Conservation (phyloP, 108 stramenopile species). For the Chaetoceros tenuissimus region DNA sequence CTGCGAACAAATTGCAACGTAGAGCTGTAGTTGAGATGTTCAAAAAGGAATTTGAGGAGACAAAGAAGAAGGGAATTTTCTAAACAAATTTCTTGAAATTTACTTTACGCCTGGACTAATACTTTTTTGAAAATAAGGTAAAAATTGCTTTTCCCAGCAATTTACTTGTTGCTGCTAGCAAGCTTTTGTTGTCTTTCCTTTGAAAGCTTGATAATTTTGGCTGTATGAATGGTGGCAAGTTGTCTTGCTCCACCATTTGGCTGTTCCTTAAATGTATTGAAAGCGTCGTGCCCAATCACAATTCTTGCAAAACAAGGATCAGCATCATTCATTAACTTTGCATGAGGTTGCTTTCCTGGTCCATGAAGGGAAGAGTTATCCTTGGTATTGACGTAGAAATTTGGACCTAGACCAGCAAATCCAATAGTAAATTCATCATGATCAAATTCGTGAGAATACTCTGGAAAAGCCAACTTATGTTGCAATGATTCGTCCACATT, state of each 20-base stretch:
- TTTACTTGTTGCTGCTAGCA: too few species aligned
- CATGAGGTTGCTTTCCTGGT: slow-evolving; percentile 24
- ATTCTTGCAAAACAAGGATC: slow-evolving; percentile 86
- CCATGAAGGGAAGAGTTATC: slow-evolving; percentile 72
- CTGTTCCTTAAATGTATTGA: too few species aligned
- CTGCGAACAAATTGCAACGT: slow-evolving; percentile 82
- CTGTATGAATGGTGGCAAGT: too few species aligned
- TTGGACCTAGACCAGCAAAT: slow-evolving; percentile 67
- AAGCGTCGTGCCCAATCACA: slow-evolving; percentile 27
- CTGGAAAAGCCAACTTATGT: slow-evolving; percentile 45
- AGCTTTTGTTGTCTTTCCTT: too few species aligned
- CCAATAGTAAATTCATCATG: slow-evolving; percentile 72
- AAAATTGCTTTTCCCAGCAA: too few species aligned
- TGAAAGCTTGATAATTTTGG: too few species aligned
- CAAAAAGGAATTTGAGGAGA: slow-evolving; percentile 49
- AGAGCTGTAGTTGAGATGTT: slow-evolving; percentile 59
- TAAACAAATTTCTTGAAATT: slow-evolving; percentile 20
- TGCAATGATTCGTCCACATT: slow-evolving; percentile 32
- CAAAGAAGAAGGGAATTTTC: slow-evolving; percentile 67
- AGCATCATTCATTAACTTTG: slow-evolving; percentile 53
- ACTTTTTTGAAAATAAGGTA: too few species aligned
- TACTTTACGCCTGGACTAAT: too few species aligned
- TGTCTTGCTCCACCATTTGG: too few species aligned
- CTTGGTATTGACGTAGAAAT: slow-evolving; percentile 76
- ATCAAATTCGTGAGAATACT: slow-evolving; percentile 48